Evolutionary conservation across 2,329 filamentous ascomycete genomes (phyloP).

Genomic region (Aspergillus candidus): DNA sequence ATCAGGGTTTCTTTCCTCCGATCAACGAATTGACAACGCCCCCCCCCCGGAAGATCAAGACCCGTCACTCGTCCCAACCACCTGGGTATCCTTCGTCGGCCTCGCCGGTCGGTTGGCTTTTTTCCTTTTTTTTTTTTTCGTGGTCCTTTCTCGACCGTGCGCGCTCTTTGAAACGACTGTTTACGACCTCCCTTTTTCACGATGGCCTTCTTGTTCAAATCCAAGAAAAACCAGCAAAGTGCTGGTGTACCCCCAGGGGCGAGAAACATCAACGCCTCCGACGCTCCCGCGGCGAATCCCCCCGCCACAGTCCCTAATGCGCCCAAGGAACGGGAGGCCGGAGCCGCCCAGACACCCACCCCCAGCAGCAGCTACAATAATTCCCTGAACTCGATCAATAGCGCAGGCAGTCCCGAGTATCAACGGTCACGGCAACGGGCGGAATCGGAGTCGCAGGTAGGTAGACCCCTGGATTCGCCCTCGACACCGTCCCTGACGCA

Average conservation of each 20-base stretch:
- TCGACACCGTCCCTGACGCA: conserved; percentile 7
- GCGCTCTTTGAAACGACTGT: conserved; percentile 24
- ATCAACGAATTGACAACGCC: not conserved
- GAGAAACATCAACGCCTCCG: conserved; percentile 52
- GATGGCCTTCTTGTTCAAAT: conserved; percentile 81
- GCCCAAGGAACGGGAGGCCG: conserved; percentile 30
- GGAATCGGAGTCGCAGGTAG: conserved; percentile 52
- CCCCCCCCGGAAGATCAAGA: too few species aligned
- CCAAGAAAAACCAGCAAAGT: conserved; percentile 64
- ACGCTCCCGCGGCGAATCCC: conserved; percentile 41
- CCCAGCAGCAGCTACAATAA: conserved; percentile 66
- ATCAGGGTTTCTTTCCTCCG: conserved; percentile 3
- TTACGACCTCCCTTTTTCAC: conserved; percentile 30
- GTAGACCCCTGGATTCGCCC: conserved; percentile 14
- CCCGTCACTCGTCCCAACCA: too few species aligned
- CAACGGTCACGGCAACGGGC: conserved; percentile 51
- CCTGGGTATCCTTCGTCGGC: too few species aligned
- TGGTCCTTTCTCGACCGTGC: conserved; percentile 7
- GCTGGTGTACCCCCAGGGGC: conserved; percentile 48
- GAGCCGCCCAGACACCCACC: conserved; percentile 53
- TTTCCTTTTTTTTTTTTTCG: conserved; percentile 2
- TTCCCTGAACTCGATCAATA: conserved; percentile 62
- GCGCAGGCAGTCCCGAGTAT: conserved; percentile 60
- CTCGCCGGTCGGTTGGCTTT: conserved; percentile 9
- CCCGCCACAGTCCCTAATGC: conserved; percentile 46